Evolutionary conservation across 257 asterid genomes (phyloP), one percentile per base, ranked within the genome.

Genomic region (Phtheirospermum japonicum): DNA sequence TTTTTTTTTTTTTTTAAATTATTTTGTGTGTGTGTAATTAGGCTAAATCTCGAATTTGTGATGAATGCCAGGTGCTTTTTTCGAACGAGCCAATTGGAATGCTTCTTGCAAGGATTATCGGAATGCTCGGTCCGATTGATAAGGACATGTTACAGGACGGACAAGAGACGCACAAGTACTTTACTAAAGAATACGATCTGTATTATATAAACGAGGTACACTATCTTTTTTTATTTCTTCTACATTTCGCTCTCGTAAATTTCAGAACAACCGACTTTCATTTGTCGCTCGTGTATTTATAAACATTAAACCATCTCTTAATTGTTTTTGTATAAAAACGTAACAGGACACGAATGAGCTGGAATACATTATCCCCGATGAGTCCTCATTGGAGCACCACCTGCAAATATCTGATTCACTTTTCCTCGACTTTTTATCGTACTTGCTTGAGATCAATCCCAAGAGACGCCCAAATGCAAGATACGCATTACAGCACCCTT

Each of bases 401-500:
- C 83, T 90, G 19, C 82, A 79, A 65, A 79, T 77, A 43, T 67
- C 83, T 0, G 95, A 90, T 58, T 61, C 78, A 12, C 8, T 72
- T 9, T 87, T 90, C 69, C n/a, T 83, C 2, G 83, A 85, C 46
- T 90, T 90, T 59, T 36, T 90, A 8, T 78, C 72, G 52, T 66
- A 63, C 65, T 68, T 87, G 85, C 95, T 90, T 20, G 83, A 87
- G 82, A 82, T 81, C 56, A 82, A 87, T 73, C 94, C 96, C 4
- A 31, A 68, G 71, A 80, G 80, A 65, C 92, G 98, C 12, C 88
- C 85, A 0, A 82, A 83, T 11, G 98, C 95, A 2, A 59, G 70
- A 57, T 86, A 87, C 76, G 98, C 95, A 19, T 72, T 90, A 14
- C 55, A 60, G 52, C 98, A 90, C 67, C 95, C 96, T 9, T 90